A percentile compares a stretch with the other conserved stretches of the same genome.
phyloP scores from a whole-genome alignment of 2,329 filamentous ascomycete genomes.

The Trichoderma afroharzianum region DNA sequence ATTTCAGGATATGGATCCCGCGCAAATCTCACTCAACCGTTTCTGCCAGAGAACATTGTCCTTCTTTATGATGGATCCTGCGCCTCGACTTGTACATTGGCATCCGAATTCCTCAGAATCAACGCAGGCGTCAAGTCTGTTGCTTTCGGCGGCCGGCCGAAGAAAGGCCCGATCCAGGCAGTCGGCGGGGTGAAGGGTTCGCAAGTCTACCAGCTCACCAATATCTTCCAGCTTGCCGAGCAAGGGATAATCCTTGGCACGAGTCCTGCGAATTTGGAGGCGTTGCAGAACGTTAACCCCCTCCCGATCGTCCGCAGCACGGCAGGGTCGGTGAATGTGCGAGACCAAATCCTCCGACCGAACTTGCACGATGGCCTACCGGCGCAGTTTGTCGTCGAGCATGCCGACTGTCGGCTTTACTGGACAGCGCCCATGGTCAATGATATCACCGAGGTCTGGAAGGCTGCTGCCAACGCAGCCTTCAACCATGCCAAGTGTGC shows the following conservation, averaged over 20 bases:
- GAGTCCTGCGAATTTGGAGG: neutral
- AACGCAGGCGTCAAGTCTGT: slow-evolving; percentile 51
- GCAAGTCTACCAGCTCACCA: slow-evolving; percentile 23
- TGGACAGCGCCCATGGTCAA: slow-evolving; percentile 48
- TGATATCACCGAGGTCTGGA: slow-evolving; percentile 46
- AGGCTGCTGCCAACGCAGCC: slow-evolving; percentile 38
- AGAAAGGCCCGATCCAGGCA: slow-evolving; percentile 48
- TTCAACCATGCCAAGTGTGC: slow-evolving; percentile 41
- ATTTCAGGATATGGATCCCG: slow-evolving; percentile 46
- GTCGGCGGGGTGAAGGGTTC: slow-evolving; percentile 53
- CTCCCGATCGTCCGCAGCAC: slow-evolving; percentile 34
- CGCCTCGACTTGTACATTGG: slow-evolving; percentile 55
- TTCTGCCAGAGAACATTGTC: slow-evolving; percentile 55
- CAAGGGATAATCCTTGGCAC: neutral
- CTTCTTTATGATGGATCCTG: slow-evolving; percentile 58
- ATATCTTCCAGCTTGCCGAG: neutral
- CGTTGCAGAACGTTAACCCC: slow-evolving; percentile 5
- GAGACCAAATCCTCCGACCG: slow-evolving; percentile 37
- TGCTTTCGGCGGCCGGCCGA: slow-evolving; percentile 49
- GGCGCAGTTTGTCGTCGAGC: slow-evolving; percentile 46
- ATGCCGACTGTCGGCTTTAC: slow-evolving; percentile 48
- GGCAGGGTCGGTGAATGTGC: slow-evolving; percentile 35
- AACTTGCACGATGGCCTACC: slow-evolving; percentile 40
- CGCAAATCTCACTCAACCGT: slow-evolving; percentile 44
- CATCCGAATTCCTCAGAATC: slow-evolving; percentile 51